Evolutionary conservation across 2,329 filamentous ascomycete species (phyloP).

Genomic region (Phyllosticta capitalensis): DNA sequence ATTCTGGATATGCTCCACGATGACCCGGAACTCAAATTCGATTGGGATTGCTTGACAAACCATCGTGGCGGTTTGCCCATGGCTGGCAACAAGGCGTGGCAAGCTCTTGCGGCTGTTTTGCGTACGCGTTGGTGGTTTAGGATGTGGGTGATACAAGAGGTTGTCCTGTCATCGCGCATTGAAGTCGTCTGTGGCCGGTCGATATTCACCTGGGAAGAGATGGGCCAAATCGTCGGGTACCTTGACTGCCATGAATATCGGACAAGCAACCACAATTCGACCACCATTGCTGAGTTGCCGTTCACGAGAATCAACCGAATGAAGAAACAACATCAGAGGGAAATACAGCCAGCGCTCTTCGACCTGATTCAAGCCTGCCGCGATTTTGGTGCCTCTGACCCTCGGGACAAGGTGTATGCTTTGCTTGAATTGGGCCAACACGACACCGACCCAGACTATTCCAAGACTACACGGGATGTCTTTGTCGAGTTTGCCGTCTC

Average conservation of each 20-base stretch:
- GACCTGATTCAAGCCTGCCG: slow-evolving; percentile 8
- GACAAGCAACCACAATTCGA: not conserved
- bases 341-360: not conserved
- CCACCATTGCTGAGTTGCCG: slow-evolving; percentile 3
- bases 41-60: not conserved
- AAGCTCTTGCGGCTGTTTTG: slow-evolving; percentile 4
- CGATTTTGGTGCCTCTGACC: slow-evolving; percentile 15
- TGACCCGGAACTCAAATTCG: not conserved
- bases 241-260: slow-evolving; percentile 6
- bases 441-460: slow-evolving; percentile 7
- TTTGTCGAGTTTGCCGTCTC: slow-evolving; percentile 2
- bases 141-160: slow-evolving; percentile 24
- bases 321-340: slow-evolving; percentile 5
- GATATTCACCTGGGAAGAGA: slow-evolving; percentile 8
- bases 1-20: slow-evolving; percentile 1
- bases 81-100: slow-evolving; percentile 3
- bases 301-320: slow-evolving; percentile 11
- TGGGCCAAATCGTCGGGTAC: slow-evolving; percentile 4
- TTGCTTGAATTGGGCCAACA: slow-evolving; percentile 17
- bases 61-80: not conserved
- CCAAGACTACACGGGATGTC: slow-evolving; percentile 3
- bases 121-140: slow-evolving; percentile 19
- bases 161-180: slow-evolving; percentile 15
- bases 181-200: slow-evolving; percentile 3
- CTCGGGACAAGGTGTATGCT: slow-evolving; percentile 22